Evolutionary conservation across 371 early-diverging fungal species (phyloP), one percentile per base, ranked within the genome.

Genomic region (Lichtheimia ornata): DNA sequence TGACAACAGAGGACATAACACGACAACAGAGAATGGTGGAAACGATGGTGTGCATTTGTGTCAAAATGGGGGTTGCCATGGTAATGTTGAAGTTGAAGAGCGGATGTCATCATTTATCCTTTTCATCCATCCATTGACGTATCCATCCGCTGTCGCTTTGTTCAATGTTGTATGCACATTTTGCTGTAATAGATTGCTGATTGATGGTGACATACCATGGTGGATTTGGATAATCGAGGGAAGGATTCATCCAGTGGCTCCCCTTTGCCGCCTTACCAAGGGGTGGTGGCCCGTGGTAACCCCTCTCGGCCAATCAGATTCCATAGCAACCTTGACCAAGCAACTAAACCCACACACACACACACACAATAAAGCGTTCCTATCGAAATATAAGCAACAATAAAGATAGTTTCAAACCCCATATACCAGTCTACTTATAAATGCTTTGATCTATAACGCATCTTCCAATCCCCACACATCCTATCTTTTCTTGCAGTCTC

Each of bases 51-150:
- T 47, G 47, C 18, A 22, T n/a, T 5, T 47, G 49, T 25, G 24
- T 41, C 28, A 15, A 9, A 35, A 20, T 17, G 17, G 24, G 49
- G 18, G 30, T 41, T 17, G 18, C 44, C 35, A 9, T 35, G 11
- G 35, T 2, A 35, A 35, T 22, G 35, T 35, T 35, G 35, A 35
- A 9, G 9, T 35, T 35, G 11, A 9, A 35, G 22, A 15, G 43
- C 20, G 18, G 14, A 20, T 22, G 42, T 25, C 20, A 14, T 57
- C 45, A 17, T 45, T 18, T 44, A 47, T 58, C 50, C 17, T 17
- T 45, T 50, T n/a, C 63, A 56, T 61, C 62, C 62, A 55, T 61
- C 62, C 45, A 54, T 50, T 22, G 41, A 62, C 43, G 43, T 50
- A 60, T 60, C 60, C 60, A 52, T 43, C 60, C 47, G 11, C 11